Evolutionary conservation across 1,284 basidiomycete genomes (phyloP).

Genomic region (Apiotrichum akiyoshidainum): DNA sequence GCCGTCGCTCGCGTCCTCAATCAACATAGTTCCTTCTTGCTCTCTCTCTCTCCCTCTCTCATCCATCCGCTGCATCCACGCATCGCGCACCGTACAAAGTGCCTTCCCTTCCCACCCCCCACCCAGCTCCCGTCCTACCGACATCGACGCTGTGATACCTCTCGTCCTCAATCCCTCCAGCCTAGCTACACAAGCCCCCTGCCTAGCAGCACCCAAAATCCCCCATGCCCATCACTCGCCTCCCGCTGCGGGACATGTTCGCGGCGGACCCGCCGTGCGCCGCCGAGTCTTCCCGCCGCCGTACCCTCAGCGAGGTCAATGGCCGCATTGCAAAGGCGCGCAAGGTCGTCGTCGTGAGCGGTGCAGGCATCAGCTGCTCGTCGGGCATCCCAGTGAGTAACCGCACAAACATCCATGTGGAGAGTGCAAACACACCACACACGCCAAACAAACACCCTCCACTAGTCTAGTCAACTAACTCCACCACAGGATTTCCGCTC

Average conservation of each 20-base stretch:
- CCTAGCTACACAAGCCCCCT: too few species aligned
- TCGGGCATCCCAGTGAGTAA: constrained; percentile 80
- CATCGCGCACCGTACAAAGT: too few species aligned
- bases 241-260: constrained; percentile 35
- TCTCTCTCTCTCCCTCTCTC: too few species aligned
- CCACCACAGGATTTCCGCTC: constrained; percentile 76
- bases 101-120: too few species aligned
- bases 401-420: not conserved
- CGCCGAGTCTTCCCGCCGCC: constrained; percentile 27
- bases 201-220: too few species aligned
- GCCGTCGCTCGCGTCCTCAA: too few species aligned
- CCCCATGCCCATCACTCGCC: constrained; percentile 33
- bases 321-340: constrained; percentile 73
- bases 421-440: not conserved
- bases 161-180: too few species aligned
- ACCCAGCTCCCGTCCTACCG: too few species aligned
- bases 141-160: too few species aligned
- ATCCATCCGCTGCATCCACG: too few species aligned
- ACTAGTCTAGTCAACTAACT: constrained; percentile 1
- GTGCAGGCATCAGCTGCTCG: constrained; percentile 88
- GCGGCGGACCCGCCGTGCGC: constrained; percentile 18
- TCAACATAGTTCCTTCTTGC: too few species aligned
- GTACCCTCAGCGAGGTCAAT: constrained; percentile 64
- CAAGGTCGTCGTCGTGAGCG: constrained; percentile 79
- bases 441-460: too few species aligned